Evolutionary conservation across 1,284 basidiomycete genomes (phyloP).

Genomic region (Microbotryum lychnidis-dioicae): DNA sequence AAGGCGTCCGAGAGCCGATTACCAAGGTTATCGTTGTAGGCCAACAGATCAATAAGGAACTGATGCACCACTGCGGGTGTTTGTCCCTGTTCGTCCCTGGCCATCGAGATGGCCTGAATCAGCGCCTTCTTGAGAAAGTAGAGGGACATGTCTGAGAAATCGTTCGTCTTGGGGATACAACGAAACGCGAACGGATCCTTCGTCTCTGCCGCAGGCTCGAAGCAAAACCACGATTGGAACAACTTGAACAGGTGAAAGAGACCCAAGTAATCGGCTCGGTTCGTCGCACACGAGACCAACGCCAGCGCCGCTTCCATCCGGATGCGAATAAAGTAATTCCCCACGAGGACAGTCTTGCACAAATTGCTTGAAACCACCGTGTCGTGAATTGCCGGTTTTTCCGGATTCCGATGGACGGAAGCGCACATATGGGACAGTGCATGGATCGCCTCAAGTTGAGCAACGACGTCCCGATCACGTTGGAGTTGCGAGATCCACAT

Average conservation of each 20-base stretch:
- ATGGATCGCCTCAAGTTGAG: slow-evolving; percentile 77
- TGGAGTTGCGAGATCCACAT: slow-evolving; percentile 99
- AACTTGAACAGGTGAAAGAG: slow-evolving; percentile 94
- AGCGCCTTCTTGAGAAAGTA: slow-evolving; percentile 92
- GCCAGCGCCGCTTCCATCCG: slow-evolving; percentile 88
- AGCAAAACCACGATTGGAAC: slow-evolving; percentile 79
- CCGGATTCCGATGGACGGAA: background rate
- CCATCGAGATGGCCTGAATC: slow-evolving; percentile 69
- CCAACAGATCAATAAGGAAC: slow-evolving; percentile 80
- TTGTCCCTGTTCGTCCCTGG: slow-evolving; percentile 71
- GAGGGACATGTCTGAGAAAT: slow-evolving; percentile 82
- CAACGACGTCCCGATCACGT: slow-evolving; percentile 94
- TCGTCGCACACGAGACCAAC: slow-evolving; percentile 76
- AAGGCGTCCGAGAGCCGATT: slow-evolving; percentile 89
- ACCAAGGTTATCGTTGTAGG: slow-evolving; percentile 89
- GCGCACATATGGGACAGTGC: background rate
- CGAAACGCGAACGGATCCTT: slow-evolving; percentile 73
- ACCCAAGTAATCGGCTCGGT: slow-evolving; percentile 72
- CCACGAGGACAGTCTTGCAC: slow-evolving; percentile 85
- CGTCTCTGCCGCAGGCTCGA: slow-evolving; percentile 67
- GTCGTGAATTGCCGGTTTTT: slow-evolving; percentile 60
- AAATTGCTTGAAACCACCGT: slow-evolving; percentile 67
- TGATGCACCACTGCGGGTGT: slow-evolving; percentile 79
- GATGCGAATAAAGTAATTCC: slow-evolving; percentile 95
- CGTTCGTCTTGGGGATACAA: slow-evolving; percentile 84